These are phyloP conservation scores for Taphrina wiesneri DNA, from an alignment of 1,139 yeast species.

Conservation along the genomic window DNA sequence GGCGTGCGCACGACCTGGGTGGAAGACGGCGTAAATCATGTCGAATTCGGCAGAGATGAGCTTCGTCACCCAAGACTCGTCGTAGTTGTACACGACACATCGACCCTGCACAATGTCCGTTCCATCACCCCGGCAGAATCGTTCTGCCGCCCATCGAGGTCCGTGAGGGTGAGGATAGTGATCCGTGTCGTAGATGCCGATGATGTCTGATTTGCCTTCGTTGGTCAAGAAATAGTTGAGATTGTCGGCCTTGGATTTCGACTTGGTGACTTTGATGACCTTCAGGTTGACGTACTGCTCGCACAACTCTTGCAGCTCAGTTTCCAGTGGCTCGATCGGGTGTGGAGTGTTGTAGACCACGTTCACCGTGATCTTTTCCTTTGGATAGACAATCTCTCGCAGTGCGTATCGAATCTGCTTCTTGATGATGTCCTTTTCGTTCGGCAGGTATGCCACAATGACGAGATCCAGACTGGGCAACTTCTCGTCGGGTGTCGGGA, in stretches of 20 bases:
- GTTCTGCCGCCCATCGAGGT: slow-evolving; percentile 33
- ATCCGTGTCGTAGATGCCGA: slow-evolving; percentile 33
- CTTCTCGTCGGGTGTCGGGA: slow-evolving; percentile 33
- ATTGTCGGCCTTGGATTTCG: slow-evolving; percentile 33
- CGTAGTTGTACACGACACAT: slow-evolving; percentile 33
- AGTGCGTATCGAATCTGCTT: slow-evolving; percentile 32
- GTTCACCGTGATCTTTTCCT: slow-evolving; percentile 33
- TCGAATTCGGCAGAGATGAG: slow-evolving; percentile 33
- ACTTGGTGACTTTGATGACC: slow-evolving; percentile 24
- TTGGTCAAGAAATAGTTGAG: slow-evolving; percentile 21
- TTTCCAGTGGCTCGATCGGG: slow-evolving; percentile 32
- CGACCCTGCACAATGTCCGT: slow-evolving; percentile 33
- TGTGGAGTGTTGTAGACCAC: slow-evolving; percentile 32
- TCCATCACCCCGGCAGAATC: slow-evolving; percentile 32
- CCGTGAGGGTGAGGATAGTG: slow-evolving; percentile 34
- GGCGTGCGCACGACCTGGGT: slow-evolving; percentile 31
- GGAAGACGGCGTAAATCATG: slow-evolving; percentile 34
- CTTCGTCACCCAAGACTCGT: slow-evolving; percentile 34
- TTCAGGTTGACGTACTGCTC: slow-evolving; percentile 28
- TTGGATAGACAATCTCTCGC: slow-evolving; percentile 32
- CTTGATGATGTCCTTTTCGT: slow-evolving; percentile 34
- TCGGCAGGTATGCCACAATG: slow-evolving; percentile 31
- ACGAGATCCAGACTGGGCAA: slow-evolving; percentile 29
- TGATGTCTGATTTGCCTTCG: slow-evolving; percentile 31
- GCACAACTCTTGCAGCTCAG: slow-evolving; percentile 20